Evolutionary conservation across 192 early-diverging fungal genomes (phyloP), one percentile per base, ranked within the genome.

Genomic region (Coemansia sp.): DNA sequence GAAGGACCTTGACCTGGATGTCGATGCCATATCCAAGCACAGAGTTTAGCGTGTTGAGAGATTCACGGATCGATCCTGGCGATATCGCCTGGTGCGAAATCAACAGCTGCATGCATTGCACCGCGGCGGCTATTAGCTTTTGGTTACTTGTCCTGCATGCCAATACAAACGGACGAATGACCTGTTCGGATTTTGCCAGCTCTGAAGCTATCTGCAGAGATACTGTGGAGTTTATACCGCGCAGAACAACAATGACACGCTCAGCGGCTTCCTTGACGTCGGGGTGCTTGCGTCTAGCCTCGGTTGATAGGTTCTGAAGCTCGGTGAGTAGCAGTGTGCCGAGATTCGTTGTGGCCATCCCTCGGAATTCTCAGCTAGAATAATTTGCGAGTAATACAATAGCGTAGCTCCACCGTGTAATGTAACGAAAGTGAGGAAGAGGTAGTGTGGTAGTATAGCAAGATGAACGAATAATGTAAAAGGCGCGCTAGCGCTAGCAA

Each of bases 1-100:
- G 97, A 42, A 99, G 76, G 15, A 95, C 87, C 64, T 96, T 97
- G 39, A 99, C 77, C 71, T 99, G 97, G 25, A 95, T 87, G 31
- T 98, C 95, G 9, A 91, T 82, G 20, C 87, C 86, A 59, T 87
- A 84, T 2, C 75, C 71, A 51, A 87, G 83, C 25, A 91, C 86
- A 42, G 92, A 84, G 30, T 86, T 90, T 30, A 96, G 79, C 3
- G 88, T 87, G 46, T 86, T 76, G 29, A 97, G 63, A 13, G 92
- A 81, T 15, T 81, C 84, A 46, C 84, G 68, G 20, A 93, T 79
- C 4, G 92, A 86, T 40, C 70, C 65, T 2, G 26, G 57, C 20
- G 67, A 59, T 33, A 86, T 64, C 18, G 81, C 78, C 33, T 46
- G 58, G 43, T 72, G 65, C 42, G 70, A 67, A 18, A 78, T 67